A percentile compares a stretch with the other conserved stretches of the same genome.
Evolutionary conservation across 768 basidiomycete genomes (phyloP).

Genomic region (Sarcodon aspratus): DNA sequence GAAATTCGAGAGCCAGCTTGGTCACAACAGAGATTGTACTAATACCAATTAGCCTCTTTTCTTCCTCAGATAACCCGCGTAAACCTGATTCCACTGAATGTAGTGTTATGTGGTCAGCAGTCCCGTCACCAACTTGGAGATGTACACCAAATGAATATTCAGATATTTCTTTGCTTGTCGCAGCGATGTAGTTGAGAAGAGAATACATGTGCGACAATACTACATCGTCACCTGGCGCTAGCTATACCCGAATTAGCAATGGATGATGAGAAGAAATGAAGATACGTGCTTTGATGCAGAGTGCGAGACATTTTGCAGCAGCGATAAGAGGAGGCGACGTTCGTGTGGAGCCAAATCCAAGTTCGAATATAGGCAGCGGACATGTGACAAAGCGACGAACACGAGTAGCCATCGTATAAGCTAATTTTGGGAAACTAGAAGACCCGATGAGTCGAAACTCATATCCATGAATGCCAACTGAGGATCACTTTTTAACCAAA

Average conservation of each 20-base stretch:
- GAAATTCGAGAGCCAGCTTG: conserved; percentile 77
- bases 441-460: background rate
- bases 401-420: conserved; percentile 60
- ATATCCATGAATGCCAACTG: background rate
- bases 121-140: conserved; percentile 9
- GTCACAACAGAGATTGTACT: conserved; percentile 91
- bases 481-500: conserved; percentile 64
- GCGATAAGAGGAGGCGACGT: conserved; percentile 72
- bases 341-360: conserved; percentile 65
- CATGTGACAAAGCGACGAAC: conserved; percentile 83
- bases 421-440: conserved; percentile 70
- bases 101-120: conserved; percentile 35
- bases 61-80: conserved; percentile 67
- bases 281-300: conserved; percentile 59
- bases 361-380: conserved; percentile 81
- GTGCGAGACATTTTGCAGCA: conserved; percentile 81
- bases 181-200: conserved; percentile 82
- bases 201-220: conserved; percentile 96
- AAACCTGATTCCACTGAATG: conserved; percentile 55
- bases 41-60: conserved; percentile 74
- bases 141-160: conserved; percentile 37
- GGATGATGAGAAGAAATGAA: background rate
- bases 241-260: conserved; percentile 25
- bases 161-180: conserved; percentile 67
- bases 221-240: conserved; percentile 79